Evolutionary conservation across 306 rosid genomes (phyloP).

Genomic region (Trichosanthes cucumerina): DNA sequence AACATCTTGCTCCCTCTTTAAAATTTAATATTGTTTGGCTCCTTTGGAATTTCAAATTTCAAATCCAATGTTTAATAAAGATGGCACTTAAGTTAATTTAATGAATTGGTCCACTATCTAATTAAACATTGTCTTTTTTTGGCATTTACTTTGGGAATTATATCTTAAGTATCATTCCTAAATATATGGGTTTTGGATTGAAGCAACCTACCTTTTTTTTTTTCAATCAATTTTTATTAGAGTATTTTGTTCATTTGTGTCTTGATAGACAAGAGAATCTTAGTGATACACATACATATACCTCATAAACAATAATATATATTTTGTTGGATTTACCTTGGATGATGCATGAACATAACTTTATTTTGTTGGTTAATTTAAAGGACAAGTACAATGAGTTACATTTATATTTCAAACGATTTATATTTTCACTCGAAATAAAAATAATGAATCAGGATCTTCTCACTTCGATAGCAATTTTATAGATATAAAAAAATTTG

Average conservation of each 20-base stretch:
- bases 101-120: conserved; percentile 1
- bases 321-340: not conserved
- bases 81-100: not conserved
- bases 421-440: not conserved
- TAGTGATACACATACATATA: not conserved
- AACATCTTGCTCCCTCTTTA: not conserved
- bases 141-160: not conserved
- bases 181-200: not conserved
- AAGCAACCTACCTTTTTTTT: not conserved
- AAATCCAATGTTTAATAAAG: not conserved
- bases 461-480: not conserved
- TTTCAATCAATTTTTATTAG: not conserved
- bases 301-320: not conserved
- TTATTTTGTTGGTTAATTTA: not conserved
- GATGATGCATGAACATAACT: not conserved
- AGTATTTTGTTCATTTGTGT: not conserved
- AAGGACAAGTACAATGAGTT: not conserved
- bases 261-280: not conserved
- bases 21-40: not conserved
- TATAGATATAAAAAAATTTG: not conserved
- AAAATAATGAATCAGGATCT: not conserved
- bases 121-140: not conserved
- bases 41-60: conserved; percentile 1
- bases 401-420: not conserved
- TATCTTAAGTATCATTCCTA: not conserved